Conservation (phyloP, 345 rosid species). For the Atalantia buxifolia region DNA sequence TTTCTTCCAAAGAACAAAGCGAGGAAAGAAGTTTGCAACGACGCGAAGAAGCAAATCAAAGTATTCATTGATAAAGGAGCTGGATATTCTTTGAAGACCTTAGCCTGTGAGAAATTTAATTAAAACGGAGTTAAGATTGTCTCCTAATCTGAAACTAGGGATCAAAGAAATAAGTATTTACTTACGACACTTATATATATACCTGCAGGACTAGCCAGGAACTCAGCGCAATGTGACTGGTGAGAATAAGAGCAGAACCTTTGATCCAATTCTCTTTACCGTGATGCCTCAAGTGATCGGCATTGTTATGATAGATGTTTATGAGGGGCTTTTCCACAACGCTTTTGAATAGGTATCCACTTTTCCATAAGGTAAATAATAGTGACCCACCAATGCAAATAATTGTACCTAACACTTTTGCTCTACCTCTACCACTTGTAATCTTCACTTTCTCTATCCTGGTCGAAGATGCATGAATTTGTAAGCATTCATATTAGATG, state of each 20-base stretch:
- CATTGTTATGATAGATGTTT: conserved; percentile 15
- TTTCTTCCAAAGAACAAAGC: conserved; percentile 34
- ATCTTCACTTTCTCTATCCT: conserved; percentile 49
- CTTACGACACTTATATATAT: too few relatives aligned
- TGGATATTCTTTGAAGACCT: conserved; percentile 32
- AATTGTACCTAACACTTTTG: conserved; percentile 35
- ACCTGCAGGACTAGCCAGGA: conserved; percentile 45
- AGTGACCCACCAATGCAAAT: conserved; percentile 39
- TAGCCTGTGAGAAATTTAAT: conserved; percentile 11
- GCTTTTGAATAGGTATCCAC: conserved; percentile 32
- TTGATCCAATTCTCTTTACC: conserved; percentile 39
- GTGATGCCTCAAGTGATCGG: neutral
- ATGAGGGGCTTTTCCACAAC: conserved; percentile 31
- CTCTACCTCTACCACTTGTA: conserved; percentile 25
- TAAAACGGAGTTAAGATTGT: too few relatives aligned
- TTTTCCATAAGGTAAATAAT: conserved; percentile 49
- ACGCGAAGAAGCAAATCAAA: conserved; percentile 44
- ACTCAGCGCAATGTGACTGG: conserved; percentile 42
- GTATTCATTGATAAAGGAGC: conserved; percentile 38
- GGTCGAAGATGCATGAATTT: neutral
- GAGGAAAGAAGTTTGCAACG: conserved; percentile 38
- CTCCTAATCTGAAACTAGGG: too few relatives aligned
- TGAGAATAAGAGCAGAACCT: conserved; percentile 42
- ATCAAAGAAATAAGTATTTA: too few relatives aligned
- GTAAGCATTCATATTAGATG: too few relatives aligned